phyloP scores from a whole-genome alignment of 2,329 filamentous ascomycete species.

The Curvularia sp. region DNA sequence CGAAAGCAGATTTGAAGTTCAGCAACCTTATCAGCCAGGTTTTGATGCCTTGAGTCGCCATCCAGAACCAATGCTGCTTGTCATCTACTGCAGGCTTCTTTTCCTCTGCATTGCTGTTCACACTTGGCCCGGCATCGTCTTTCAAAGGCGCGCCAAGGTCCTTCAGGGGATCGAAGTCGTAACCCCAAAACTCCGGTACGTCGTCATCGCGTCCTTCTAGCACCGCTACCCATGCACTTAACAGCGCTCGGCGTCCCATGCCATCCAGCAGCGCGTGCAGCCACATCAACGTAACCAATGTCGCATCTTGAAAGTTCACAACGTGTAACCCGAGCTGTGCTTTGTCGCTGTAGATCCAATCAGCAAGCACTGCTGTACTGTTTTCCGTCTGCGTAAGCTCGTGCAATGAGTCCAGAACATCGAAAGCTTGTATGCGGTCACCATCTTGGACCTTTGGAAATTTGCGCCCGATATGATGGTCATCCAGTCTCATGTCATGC shows the following conservation, averaged over 20 bases:
- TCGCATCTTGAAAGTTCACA: constrained; percentile 33
- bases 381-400: constrained; percentile 11
- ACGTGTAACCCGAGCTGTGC: constrained; percentile 29
- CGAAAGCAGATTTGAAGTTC: constrained; percentile 19
- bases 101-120: not conserved
- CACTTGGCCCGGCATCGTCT: not conserved
- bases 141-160: constrained; percentile 15
- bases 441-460: constrained; percentile 40
- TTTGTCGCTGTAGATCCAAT: constrained; percentile 32
- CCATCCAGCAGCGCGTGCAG: constrained; percentile 34
- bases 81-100: constrained; percentile 21
- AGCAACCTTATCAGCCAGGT: constrained; percentile 8
- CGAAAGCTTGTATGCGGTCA: constrained; percentile 13
- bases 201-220: constrained; percentile 34
- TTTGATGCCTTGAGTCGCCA: constrained; percentile 1
- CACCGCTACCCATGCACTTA: constrained; percentile 33
- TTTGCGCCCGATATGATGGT: constrained; percentile 52
- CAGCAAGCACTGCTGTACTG: constrained; percentile 17
- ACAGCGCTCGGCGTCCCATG: constrained; percentile 24
- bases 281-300: constrained; percentile 33
- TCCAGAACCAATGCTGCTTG: constrained; percentile 14
- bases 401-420: constrained; percentile 2
- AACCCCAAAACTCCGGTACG: constrained; percentile 25
- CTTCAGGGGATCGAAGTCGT: constrained; percentile 30
- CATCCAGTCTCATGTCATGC: constrained; percentile 48